Evolutionary conservation across 1,139 yeast genomes (phyloP), one percentile per base, ranked within the genome.

Genomic region (Taphrina pruni): DNA sequence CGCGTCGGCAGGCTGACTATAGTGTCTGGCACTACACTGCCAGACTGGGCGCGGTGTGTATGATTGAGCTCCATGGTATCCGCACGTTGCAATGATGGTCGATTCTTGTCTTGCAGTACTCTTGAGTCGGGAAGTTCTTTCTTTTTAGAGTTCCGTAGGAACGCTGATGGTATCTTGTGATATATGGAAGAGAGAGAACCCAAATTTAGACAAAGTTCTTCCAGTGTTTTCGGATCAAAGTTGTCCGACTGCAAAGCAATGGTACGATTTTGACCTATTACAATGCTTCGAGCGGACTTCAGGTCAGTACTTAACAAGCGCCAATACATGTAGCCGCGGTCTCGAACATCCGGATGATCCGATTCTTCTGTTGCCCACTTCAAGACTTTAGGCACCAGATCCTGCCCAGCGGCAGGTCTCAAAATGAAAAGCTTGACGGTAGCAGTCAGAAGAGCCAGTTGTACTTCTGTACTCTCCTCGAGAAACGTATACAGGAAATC

Each of bases 251-350:
- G 88, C 0, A 87, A 81, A 11, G 87, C 83, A 14, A 93, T 89
- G 0, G 82, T 79, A 0, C 96, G 96, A 54, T 86, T 77, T 0
- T 81, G 80, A 35, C 87, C 86, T 73, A 87, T 82, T 7, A 91
- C 83, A 20, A 92, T 83, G 60, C 83, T 82, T 73, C 85, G 84
- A 70, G 77, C 81, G 71, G 77, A 78, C 17, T 70, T 70, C 14
- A 80, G 77, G 57, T 81, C 81, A 0, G 87, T 77, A 0, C 95
- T 86, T 8, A 93, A 79, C 39, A 92, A 77, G 69, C 97, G 82
- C 96, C 96, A 90, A 77, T 93, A 93, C 79, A 91, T 87, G 75
- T 82, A 89, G 0, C 95, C 97, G 60, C 97, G 80, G 73, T 90
- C 96, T 72, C 97, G 83, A 17, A 92, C 79, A 78, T 93, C 98